Conservation (phyloP, 176 grass and related monocot genomes). For the Oryza punctata region DNA sequence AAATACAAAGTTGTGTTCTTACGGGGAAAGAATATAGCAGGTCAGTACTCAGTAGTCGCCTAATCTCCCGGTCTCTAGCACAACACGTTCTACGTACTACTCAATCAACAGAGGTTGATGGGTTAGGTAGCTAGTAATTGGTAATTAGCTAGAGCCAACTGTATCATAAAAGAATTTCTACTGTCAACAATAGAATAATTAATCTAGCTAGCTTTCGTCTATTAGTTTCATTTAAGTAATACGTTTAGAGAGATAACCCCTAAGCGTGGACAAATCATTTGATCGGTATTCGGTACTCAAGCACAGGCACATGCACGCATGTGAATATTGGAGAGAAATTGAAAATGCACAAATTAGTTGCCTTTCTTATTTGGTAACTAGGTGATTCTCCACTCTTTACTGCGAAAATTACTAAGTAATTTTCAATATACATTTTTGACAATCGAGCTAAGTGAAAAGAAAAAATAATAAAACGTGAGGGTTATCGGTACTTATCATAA, state of each 20-base stretch:
- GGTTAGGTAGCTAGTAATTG: not conserved
- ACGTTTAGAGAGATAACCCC: not conserved
- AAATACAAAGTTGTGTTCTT: not conserved
- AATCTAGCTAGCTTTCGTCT: not conserved
- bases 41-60: not conserved
- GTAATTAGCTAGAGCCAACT: not conserved
- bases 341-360: not conserved
- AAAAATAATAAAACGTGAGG: too few species aligned
- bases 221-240: not conserved
- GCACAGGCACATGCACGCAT: not conserved
- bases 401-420: too few species aligned
- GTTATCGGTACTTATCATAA: too few species aligned
- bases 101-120: not conserved
- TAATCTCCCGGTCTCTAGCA: not conserved
- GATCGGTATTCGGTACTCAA: not conserved
- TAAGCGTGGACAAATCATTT: not conserved
- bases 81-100: not conserved
- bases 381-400: too few species aligned
- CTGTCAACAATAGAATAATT: not conserved
- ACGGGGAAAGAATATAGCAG: not conserved
- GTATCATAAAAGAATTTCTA: too few species aligned
- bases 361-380: not conserved
- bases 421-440: too few species aligned
- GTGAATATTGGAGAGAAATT: not conserved
- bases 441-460: too few species aligned